Conservation (phyloP, 352 stramenopile genomes). For the Pythium rhizo-oryzae region DNA sequence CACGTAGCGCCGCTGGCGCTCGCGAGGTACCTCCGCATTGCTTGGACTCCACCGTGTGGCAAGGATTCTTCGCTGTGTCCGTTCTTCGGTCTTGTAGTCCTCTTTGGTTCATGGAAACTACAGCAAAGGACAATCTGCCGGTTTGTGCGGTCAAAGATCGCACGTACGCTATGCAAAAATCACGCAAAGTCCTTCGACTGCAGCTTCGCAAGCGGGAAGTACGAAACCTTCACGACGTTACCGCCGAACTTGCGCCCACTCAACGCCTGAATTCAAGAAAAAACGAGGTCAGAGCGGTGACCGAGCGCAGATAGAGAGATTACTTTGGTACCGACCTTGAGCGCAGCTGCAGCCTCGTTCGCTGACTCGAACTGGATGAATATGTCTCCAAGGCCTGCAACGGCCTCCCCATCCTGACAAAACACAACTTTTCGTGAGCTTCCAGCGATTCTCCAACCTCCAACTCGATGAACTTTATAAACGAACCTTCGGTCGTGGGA, state of each 20-base stretch:
- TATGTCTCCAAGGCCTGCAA: conserved; percentile 74
- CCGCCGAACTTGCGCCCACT: conserved; percentile 87
- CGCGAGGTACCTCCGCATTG: conserved; percentile 22
- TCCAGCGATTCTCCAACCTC: not conserved
- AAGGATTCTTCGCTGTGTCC: not conserved
- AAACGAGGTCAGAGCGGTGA: not conserved
- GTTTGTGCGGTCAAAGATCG: conserved; percentile 6
- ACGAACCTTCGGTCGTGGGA: conserved; percentile 79
- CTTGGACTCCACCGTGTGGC: not conserved
- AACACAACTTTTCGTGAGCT: not conserved
- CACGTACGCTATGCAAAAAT: conserved; percentile 28
- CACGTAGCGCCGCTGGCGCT: conserved; percentile 6
- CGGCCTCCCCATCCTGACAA: conserved; percentile 54
- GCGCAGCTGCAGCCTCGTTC: conserved; percentile 55
- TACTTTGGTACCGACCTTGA: conserved; percentile 47
- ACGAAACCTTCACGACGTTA: conserved; percentile 84
- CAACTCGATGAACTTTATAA: not conserved
- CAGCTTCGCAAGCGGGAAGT: conserved; percentile 76
- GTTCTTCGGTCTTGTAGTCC: not conserved
- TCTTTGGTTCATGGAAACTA: conserved; percentile 11
- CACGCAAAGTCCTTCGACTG: conserved; percentile 65
- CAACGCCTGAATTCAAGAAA: conserved; percentile 49
- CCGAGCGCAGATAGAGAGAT: not conserved
- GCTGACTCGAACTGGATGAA: conserved; percentile 77
- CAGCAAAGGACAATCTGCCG: conserved; percentile 30